A percentile compares a stretch with the other conserved stretches of the same genome.
phyloP scores from a whole-genome alignment of 2,329 filamentous ascomycete species.

The Ophiostoma triangulosporum region DNA sequence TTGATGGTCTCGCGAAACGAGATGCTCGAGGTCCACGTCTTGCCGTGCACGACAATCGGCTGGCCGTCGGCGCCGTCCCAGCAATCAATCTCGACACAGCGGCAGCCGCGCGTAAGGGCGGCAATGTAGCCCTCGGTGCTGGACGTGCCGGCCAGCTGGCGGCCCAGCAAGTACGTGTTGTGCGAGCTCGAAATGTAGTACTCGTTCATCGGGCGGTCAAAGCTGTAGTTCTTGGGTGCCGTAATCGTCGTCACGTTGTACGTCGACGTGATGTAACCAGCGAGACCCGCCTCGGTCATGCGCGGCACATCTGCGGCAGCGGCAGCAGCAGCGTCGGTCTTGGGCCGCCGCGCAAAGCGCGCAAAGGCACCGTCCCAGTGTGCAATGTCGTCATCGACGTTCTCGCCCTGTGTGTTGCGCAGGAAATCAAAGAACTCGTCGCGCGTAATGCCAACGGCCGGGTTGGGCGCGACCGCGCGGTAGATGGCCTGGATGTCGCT shows the following conservation, averaged over 20 bases:
- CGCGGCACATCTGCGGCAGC: conserved; percentile 29
- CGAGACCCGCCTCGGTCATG: conserved; percentile 69
- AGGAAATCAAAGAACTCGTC: conserved; percentile 68
- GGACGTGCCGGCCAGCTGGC: conserved; percentile 78
- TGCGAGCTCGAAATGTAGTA: conserved; percentile 98
- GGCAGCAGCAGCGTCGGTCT: conserved; percentile 11
- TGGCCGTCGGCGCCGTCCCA: conserved; percentile 87
- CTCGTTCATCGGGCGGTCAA: conserved; percentile 82
- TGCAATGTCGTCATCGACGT: conserved; percentile 50
- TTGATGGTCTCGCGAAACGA: conserved; percentile 84
- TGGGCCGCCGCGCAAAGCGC: conserved; percentile 50
- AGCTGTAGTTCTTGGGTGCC: conserved; percentile 44
- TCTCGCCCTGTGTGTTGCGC: conserved; percentile 57
- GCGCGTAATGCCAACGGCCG: conserved; percentile 52
- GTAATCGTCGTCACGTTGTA: conserved; percentile 55
- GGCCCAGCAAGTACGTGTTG: conserved; percentile 89
- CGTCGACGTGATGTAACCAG: conserved; percentile 61
- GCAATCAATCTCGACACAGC: conserved; percentile 94
- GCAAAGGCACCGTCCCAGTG: conserved; percentile 63
- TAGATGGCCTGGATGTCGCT: conserved; percentile 70
- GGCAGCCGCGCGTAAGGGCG: conserved; percentile 75
- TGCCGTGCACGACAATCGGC: conserved; percentile 82
- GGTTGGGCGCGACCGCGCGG: conserved; percentile 42
- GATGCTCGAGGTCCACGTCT: conserved; percentile 77
- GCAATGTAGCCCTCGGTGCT: conserved; percentile 93